Evolutionary conservation across 257 asterid genomes (phyloP), one percentile per base, ranked within the genome.

Genomic region (Striga asiatica): DNA sequence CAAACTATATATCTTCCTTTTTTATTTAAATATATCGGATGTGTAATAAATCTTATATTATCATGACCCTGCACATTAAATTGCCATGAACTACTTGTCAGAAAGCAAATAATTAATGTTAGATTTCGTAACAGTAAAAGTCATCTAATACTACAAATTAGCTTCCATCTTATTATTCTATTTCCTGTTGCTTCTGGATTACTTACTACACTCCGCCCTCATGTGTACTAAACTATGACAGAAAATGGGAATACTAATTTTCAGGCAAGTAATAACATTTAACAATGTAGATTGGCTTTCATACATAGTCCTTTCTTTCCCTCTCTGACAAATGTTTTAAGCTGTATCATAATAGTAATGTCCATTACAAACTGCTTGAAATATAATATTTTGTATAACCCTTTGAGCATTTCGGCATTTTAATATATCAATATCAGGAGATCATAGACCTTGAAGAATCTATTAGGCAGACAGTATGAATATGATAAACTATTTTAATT

Each of bases 381-480:
- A 32, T 56, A 28, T 14, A 56, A 35, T 7, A 34, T 17, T 45
- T 24, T 39, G 18, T 39, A 54, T 29, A 56, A 23, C 50, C 47
- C 56, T 20, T 39, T 27, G 32, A 21, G 34, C 50, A 54, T 8
- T 18, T 31, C 5, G 35, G 37, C 60, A 52, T 50, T 43, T 28
- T 45, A 58, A 32, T 28, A 53, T 4, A 53, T 25, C 28, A n/a
- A 50, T 24, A 27, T 58, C n/a, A 20, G 50, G 19, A 57, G 38
- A 62, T 51, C 24, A 57, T 9, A 27, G 67, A 61, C 67, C 8
- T 34, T 35, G 53, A 31, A 43, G 38, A 43, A 27, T 43, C 43
- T 19, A 37, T 7, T 34, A 8, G 17, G 23, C 34, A 35, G 27
- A 54, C 55, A 25, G n/a, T 29, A 54, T 11, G 42, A 25, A 8